A percentile compares a stretch with the other conserved stretches of the same genome.
Evolutionary conservation across 176 grass and related monocot species (phyloP).

Genomic region (Aegilops longissima): DNA sequence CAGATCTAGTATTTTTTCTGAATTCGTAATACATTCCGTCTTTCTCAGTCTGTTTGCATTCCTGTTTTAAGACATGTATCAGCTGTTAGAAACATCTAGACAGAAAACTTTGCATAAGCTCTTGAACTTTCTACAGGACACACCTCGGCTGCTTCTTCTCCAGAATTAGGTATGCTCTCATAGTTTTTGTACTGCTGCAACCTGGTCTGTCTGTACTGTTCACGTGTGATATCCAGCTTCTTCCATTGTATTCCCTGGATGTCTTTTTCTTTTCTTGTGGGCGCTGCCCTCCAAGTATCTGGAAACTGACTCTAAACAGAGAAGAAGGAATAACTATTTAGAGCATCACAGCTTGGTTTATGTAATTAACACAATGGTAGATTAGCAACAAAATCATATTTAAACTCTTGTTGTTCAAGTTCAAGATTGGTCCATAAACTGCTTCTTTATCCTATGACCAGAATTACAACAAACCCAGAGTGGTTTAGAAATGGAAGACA

Average conservation of each 20-base stretch:
- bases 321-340: constrained; percentile 17
- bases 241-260: constrained; percentile 95
- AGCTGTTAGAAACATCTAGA: constrained; percentile 14
- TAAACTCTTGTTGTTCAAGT: not conserved
- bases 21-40: constrained; percentile 79
- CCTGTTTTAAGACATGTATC: constrained; percentile 46
- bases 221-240: constrained; percentile 56
- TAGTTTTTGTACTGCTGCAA: constrained; percentile 93
- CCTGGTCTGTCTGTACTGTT: constrained; percentile 72
- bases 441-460: not conserved
- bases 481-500: constrained; percentile 15
- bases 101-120: not conserved
- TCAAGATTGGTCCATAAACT: not conserved
- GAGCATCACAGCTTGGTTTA: not conserved
- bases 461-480: not conserved
- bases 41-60: constrained; percentile 77
- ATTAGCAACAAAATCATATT: not conserved
- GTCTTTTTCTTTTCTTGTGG: constrained; percentile 76
- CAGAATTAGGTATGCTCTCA: constrained; percentile 67
- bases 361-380: constrained; percentile 10
- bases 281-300: constrained; percentile 61
- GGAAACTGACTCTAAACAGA: constrained; percentile 55
- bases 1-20: constrained; percentile 76
- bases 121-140: constrained; percentile 7
- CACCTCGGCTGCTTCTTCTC: constrained; percentile 76